Evolutionary conservation across 2,329 filamentous ascomycete species (phyloP).

Genomic region (Epichloe baconii): DNA sequence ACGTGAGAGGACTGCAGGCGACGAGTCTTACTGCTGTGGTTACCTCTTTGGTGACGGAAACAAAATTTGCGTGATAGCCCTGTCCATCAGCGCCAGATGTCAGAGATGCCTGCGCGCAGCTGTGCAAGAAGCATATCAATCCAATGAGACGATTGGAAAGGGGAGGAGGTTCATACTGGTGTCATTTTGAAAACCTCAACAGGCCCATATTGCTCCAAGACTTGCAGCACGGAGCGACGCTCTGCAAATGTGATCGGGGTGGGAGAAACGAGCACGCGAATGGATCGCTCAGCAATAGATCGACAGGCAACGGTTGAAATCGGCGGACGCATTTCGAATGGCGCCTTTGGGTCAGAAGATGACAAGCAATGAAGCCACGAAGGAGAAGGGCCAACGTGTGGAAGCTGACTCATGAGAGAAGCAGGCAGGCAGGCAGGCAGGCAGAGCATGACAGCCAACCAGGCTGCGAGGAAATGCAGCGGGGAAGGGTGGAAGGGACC

Average conservation of each 20-base stretch:
- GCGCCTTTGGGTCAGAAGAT: too few species aligned
- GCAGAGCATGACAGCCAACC: not conserved
- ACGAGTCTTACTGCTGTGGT: constrained; percentile 28
- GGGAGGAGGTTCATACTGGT: constrained; percentile 6
- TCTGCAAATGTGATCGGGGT: constrained; percentile 38
- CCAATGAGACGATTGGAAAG: not conserved
- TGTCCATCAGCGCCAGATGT: constrained; percentile 10
- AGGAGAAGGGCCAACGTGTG: too few species aligned
- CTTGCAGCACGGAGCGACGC: constrained; percentile 39
- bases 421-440: too few species aligned
- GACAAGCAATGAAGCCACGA: too few species aligned
- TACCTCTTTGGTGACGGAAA: constrained; percentile 32
- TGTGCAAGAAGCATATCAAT: not conserved
- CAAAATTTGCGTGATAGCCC: constrained; percentile 35
- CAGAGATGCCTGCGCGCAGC: not conserved
- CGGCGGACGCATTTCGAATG: constrained; percentile 6
- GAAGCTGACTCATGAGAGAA: too few species aligned
- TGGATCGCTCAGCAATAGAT: constrained; percentile 22
- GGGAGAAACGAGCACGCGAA: constrained; percentile 39
- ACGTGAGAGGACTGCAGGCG: constrained; percentile 32
- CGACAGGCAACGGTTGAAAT: constrained; percentile 5
- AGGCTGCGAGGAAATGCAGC: not conserved
- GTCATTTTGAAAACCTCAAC: constrained; percentile 38
- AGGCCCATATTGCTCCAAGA: constrained; percentile 34
- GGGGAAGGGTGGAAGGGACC: not conserved